Conservation (phyloP, 1,139 yeast species). For the Diutina ranongensis region DNA sequence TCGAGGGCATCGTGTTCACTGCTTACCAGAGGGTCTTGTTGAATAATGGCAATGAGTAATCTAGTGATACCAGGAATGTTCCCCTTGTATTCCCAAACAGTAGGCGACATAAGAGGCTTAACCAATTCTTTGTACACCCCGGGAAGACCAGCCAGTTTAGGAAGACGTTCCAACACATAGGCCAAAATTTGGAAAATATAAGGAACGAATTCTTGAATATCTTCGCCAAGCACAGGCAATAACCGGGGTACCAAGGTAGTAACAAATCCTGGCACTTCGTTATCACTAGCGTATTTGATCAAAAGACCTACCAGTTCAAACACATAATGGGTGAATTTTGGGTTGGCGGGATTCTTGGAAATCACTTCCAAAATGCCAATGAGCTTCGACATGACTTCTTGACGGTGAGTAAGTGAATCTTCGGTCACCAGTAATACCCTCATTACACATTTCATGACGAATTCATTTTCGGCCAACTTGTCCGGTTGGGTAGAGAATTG, state of each 20-base stretch:
- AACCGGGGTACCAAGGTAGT: slow-evolving; percentile 55
- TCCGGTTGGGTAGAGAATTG: slow-evolving; percentile 47
- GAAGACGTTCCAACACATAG: slow-evolving; percentile 56
- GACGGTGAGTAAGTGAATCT: slow-evolving; percentile 36
- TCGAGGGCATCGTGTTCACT: slow-evolving; percentile 35
- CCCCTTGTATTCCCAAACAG: slow-evolving; percentile 87
- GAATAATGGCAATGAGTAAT: slow-evolving; percentile 59
- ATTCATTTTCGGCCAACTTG: slow-evolving; percentile 90
- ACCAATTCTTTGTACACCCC: slow-evolving; percentile 53
- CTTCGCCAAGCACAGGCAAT: slow-evolving; percentile 59
- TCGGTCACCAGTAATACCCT: slow-evolving; percentile 70
- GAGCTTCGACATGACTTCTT: slow-evolving; percentile 51
- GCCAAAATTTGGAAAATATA: slow-evolving; percentile 85
- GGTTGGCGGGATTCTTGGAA: slow-evolving; percentile 88
- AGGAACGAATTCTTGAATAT: slow-evolving; percentile 90
- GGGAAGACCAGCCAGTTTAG: slow-evolving; percentile 42
- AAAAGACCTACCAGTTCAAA: slow-evolving; percentile 82
- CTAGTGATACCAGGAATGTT: slow-evolving; percentile 89
- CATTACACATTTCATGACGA: slow-evolving; percentile 80
- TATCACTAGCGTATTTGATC: slow-evolving; percentile 35
- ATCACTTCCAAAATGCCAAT: slow-evolving; percentile 59
- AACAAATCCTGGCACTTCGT: slow-evolving; percentile 35
- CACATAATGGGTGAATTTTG: slow-evolving; percentile 79
- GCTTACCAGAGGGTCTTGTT: slow-evolving; percentile 47
- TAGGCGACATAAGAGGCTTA: slow-evolving; percentile 76